Conservation (phyloP, 1,284 basidiomycete genomes). For the Ceratobasidium sp. region DNA sequence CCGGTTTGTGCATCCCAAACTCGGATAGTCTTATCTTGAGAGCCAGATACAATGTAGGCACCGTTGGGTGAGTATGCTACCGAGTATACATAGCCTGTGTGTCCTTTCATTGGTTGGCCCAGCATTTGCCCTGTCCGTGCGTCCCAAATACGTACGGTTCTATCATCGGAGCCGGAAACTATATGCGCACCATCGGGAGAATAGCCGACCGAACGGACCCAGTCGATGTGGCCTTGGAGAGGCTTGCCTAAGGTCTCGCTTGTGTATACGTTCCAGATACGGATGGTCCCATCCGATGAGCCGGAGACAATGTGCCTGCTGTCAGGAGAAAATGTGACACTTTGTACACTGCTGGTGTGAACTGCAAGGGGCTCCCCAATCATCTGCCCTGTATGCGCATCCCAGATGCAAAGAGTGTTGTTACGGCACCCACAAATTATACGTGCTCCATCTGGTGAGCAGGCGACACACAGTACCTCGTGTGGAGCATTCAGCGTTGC, state of each 20-base stretch:
- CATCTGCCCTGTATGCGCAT: not conserved
- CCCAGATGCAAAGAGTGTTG: not conserved
- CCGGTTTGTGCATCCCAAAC: too few relatives aligned
- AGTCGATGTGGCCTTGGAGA: too few relatives aligned
- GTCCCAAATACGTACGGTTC: slow-evolving; percentile 3
- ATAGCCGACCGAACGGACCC: too few relatives aligned
- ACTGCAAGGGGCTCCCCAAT: not conserved
- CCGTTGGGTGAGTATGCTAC: too few relatives aligned
- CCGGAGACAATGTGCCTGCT: not conserved
- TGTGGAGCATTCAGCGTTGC: not conserved
- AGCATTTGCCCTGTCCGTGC: not conserved
- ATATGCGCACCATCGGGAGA: too few relatives aligned
- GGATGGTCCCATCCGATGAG: too few relatives aligned
- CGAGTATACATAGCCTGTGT: too few relatives aligned
- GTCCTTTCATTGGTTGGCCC: not conserved
- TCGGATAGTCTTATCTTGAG: too few relatives aligned
- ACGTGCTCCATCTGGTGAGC: slow-evolving; percentile 10
- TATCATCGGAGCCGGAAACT: not conserved
- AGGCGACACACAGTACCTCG: not conserved
- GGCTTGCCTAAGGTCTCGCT: too few relatives aligned
- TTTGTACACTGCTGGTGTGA: slow-evolving; percentile 11
- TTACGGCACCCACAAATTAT: slow-evolving; percentile 2
- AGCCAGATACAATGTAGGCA: too few relatives aligned
- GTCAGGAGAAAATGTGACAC: slow-evolving; percentile 6
- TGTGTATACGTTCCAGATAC: too few relatives aligned